A percentile compares a stretch with the other conserved stretches of the same genome.
Conservation (phyloP, 2,329 filamentous ascomycete species). For the Pestalotiopsis sp. region DNA sequence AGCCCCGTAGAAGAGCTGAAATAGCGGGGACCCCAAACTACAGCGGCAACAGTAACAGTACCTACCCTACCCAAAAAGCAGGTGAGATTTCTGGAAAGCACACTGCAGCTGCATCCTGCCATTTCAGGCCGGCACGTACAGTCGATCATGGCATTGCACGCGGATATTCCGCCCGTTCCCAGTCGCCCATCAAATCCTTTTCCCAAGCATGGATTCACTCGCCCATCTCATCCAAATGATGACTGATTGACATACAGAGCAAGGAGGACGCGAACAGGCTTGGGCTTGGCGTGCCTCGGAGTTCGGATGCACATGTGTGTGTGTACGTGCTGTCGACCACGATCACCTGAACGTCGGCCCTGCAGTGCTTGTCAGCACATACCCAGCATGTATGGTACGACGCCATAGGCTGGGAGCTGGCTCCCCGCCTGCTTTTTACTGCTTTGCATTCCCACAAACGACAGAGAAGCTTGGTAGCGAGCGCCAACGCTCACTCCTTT, state of each 20-base stretch:
- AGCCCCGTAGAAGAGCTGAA: no score
- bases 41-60: no score
- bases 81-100: no score
- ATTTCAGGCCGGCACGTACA: not conserved
- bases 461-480: constrained; percentile 16
- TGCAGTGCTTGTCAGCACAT: not conserved
- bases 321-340: not conserved
- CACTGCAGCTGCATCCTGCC: not conserved
- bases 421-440: not conserved
- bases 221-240: not conserved
- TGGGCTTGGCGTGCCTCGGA: not conserved
- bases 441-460: constrained; percentile 8
- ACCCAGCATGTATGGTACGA: not conserved
- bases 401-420: not conserved
- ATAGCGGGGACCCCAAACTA: no score
- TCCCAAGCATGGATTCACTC: not conserved
- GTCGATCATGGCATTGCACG: not conserved
- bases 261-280: not conserved
- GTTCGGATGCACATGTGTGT: not conserved
- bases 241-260: not conserved
- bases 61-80: no score
- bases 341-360: constrained; percentile 1
- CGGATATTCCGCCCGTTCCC: not conserved
- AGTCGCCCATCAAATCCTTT: not conserved
- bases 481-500: not conserved